Evolutionary conservation across 805 yeast genomes (phyloP).

Genomic region (Metschnikowia arizonensis): DNA sequence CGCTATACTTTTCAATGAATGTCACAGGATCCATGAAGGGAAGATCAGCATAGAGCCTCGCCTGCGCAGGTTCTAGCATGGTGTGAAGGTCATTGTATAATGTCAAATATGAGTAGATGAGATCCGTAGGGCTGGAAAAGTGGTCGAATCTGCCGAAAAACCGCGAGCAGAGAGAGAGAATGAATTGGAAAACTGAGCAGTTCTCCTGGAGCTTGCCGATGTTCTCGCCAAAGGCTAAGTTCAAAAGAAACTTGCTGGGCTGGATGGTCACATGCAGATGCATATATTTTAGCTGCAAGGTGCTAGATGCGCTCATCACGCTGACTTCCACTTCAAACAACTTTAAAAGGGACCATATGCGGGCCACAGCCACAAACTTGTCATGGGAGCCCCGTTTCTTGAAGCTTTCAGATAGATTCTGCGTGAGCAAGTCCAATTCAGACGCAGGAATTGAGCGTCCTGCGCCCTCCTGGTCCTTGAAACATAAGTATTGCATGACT

Average conservation of each 20-base stretch:
- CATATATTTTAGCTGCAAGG: constrained; percentile 8
- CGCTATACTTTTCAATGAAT: constrained; percentile 8
- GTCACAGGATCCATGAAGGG: constrained; percentile 7
- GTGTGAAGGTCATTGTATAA: constrained; percentile 12
- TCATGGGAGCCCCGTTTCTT: constrained; percentile 4
- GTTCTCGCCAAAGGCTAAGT: constrained; percentile 5
- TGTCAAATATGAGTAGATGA: constrained; percentile 13
- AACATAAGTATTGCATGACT: constrained; percentile 7
- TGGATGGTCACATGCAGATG: constrained; percentile 9
- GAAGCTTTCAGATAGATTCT: neutral
- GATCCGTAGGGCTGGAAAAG: constrained; percentile 8
- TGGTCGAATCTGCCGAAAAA: constrained; percentile 14
- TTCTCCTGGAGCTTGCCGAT: constrained; percentile 1
- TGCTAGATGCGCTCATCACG: constrained; percentile 7
- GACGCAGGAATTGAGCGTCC: neutral
- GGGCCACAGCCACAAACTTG: constrained; percentile 15
- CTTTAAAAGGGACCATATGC: constrained; percentile 14
- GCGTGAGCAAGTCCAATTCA: constrained; percentile 1
- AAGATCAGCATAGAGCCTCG: constrained; percentile 9
- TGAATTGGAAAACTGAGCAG: constrained; percentile 7
- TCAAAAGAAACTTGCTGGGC: constrained; percentile 11
- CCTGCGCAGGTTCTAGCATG: constrained; percentile 8
- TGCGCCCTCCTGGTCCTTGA: neutral
- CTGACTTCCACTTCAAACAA: constrained; percentile 14
- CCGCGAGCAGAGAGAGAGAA: constrained; percentile 5